Percentiles rank a stretch among this genome's conserved stretches.
Conservation (phyloP, 2,329 filamentous ascomycete species). For the Arthrobotrys sinensis region DNA sequence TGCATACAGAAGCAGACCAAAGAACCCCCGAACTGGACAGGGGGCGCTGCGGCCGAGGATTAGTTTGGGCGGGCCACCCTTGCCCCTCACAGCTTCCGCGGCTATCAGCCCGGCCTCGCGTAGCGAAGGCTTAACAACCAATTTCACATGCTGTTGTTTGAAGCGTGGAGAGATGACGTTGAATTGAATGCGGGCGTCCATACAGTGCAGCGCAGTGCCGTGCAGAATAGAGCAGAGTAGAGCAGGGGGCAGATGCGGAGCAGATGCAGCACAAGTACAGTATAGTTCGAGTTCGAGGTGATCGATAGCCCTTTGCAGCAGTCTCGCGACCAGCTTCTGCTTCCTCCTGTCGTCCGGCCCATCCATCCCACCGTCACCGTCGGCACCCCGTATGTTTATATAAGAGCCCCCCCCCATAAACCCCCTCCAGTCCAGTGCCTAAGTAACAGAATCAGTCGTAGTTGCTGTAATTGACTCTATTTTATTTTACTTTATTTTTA, state of each 20-base stretch:
- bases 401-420: conserved; percentile 1
- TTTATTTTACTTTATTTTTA: background rate
- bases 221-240: no score
- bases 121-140: conserved; percentile 10
- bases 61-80: conserved; percentile 5
- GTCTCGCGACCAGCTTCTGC: conserved; percentile 29
- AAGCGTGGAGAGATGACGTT: conserved; percentile 44
- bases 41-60: conserved; percentile 57
- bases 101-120: conserved; percentile 50
- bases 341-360: conserved; percentile 51
- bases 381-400: conserved; percentile 10
- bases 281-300: background rate
- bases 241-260: no score
- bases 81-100: conserved; percentile 45
- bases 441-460: background rate
- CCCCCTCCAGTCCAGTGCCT: background rate
- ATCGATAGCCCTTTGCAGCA: conserved; percentile 23
- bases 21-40: conserved; percentile 42
- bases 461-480: background rate
- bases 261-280: background rate
- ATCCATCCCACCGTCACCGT: conserved; percentile 20
- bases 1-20: background rate
- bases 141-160: conserved; percentile 48
- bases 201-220: background rate
- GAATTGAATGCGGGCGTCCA: background rate